These are phyloP conservation scores for Microbotryum lychnidis-dioicae DNA, from an alignment of 1,284 basidiomycete species.

Conservation along the genomic window DNA sequence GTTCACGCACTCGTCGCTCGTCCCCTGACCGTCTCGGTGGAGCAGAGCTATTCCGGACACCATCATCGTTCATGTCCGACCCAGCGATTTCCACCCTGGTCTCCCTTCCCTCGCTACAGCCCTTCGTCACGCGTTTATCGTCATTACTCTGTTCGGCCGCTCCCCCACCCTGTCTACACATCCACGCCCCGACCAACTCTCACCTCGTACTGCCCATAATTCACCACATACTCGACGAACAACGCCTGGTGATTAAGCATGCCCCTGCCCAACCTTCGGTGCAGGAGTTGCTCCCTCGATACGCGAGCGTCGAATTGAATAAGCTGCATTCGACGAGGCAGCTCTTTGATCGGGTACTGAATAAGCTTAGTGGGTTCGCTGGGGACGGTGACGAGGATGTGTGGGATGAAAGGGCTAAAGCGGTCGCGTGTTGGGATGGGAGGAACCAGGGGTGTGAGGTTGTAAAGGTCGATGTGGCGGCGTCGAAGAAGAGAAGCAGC, in stretches of 20 bases:
- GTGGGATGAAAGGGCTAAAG: constrained; percentile 10
- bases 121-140: constrained; percentile 13
- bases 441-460: neutral
- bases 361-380: constrained; percentile 10
- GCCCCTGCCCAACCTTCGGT: neutral
- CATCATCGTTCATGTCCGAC: neutral
- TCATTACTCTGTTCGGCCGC: constrained; percentile 14
- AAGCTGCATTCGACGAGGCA: constrained; percentile 14
- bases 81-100: neutral
- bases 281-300: constrained; percentile 15
- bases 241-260: neutral
- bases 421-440: constrained; percentile 1
- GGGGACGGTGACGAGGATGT: neutral
- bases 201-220: constrained; percentile 11
- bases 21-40: too few relatives aligned
- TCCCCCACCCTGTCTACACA: constrained; percentile 22
- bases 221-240: neutral
- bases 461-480: neutral
- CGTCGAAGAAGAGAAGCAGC: neutral
- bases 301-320: constrained; percentile 19
- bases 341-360: constrained; percentile 18
- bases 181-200: constrained; percentile 21
- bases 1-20: too few relatives aligned
- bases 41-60: too few relatives aligned
- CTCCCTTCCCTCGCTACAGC: constrained; percentile 1